Conservation (phyloP, 345 rosid species). For the Trapa bicornis region DNA sequence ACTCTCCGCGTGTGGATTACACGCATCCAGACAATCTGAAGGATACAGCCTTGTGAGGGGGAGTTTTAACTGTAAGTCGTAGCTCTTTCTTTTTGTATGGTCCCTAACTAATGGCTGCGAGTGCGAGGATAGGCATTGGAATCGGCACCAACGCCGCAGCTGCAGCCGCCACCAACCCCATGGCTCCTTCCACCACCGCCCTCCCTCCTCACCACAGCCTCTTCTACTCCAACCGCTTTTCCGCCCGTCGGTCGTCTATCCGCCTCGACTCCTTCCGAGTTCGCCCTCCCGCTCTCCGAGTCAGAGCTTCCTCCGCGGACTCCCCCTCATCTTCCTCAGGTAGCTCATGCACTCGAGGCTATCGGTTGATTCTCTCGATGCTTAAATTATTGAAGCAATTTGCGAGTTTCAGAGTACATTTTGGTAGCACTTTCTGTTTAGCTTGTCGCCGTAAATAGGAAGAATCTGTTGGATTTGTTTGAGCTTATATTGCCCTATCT, state of each 20-base stretch:
- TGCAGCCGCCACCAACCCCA: conserved; percentile 6
- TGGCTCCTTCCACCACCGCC: conserved; percentile 10
- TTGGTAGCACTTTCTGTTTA: too few relatives aligned
- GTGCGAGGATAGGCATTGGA: conserved; percentile 7
- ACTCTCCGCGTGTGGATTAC: background rate
- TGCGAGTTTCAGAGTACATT: background rate
- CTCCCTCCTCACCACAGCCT: conserved; percentile 33
- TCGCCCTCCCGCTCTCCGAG: conserved; percentile 33
- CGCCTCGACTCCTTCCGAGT: conserved; percentile 22
- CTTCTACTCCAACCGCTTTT: conserved; percentile 29
- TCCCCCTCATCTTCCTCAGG: conserved; percentile 32
- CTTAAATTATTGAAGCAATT: background rate
- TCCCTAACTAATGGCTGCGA: conserved; percentile 30
- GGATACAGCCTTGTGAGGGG: background rate
- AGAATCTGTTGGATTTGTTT: too few relatives aligned
- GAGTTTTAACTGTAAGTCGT: background rate
- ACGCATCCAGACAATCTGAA: background rate
- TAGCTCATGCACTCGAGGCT: conserved; percentile 7
- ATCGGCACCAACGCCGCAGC: conserved; percentile 13
- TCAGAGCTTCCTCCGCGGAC: conserved; percentile 51
- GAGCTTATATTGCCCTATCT: too few relatives aligned
- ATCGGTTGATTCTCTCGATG: background rate
- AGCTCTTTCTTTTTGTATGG: conserved; percentile 23
- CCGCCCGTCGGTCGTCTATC: conserved; percentile 26
- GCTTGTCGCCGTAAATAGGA: too few relatives aligned